Base-by-base conservation (phyloP, 306 rosid species). In the Prunus davidiana region DNA sequence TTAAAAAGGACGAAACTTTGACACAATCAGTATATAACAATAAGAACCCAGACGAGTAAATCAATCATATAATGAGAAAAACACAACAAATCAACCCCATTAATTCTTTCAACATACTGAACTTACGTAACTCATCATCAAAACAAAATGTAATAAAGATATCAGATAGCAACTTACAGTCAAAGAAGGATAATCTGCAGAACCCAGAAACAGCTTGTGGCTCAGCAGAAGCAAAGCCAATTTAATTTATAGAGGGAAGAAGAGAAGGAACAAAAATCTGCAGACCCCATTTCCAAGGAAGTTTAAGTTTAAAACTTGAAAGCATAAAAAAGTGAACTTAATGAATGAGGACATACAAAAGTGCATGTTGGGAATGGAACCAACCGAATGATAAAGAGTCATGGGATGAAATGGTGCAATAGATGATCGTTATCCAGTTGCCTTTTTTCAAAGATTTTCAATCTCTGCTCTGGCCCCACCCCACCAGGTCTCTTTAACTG, bases 341-440 rank as follows among this genome's bases (percentile, higher is more conserved):
- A 20, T 3, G 49, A 67, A 78, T 3, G 80, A 69, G 19, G 38
- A 80, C 67, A 80, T 7, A 32, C 15, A 13, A 50, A 20, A 10
- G 12, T 34, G 38, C 8, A 24, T 20, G 18, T 49, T 14, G 68
- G 71, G 69, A 85, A 64, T 0, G 19, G 68, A 5, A 71, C 78
- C 61, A 73, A 82, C 83, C 82, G 83, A 70, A 80, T 72, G 55
- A 46, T 67, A 78, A 66, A 47, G 20, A 72, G 65, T 55, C 75
- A 70, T 75, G 79, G 64, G 67, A 70, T 57, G 72, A 28, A 76
- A 73, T 70, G 82, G 64, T 74, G 80, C 78, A 79, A 49, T 55
- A 3, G 78, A 74, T 73, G 75, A 89, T 78, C 73, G 61, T 82
- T 90, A 87, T 84, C 91, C 89, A 74, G 55, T 73, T 3, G 70